Base-by-base conservation (phyloP, 305 asterid species). In the Ilex paraguariensis region DNA sequence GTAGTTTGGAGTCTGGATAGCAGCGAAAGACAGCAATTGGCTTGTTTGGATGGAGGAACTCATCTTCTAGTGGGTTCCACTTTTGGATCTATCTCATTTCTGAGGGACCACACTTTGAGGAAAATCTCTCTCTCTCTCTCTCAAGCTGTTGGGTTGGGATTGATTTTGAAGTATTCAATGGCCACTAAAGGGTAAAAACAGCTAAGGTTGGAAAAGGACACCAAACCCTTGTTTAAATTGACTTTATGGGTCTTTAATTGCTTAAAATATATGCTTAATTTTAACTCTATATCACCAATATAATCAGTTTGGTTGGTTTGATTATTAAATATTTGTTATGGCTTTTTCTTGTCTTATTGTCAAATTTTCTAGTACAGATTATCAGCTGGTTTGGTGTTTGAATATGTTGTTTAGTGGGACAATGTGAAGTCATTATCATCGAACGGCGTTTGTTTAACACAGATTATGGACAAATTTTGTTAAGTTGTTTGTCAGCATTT, bases 201-300 rank as follows among this genome's bases (percentile, higher is more conserved):
- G 81, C 78, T 73, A 78, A 75, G 79, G 36, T 60, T 62, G 36
- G 81, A 81, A 68, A 72, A 60, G 16, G 81, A 75, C 77, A 57
- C 39, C 40, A 75, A 72, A 66, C 57, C 51, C 42, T 15, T 31
- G 50, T 70, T 73, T 63, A 66, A 31, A 59, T 72, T 73, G 74
- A 71, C 77, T 71, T 76, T 67, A 11, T 49, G 42, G 42, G 3
- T 5, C 53, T 49, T 21, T 21, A 21, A 21, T 21, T 49, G 3
- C 16, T 49, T 3, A 11, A 5, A 49, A 49, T 49, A 49, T 11
- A 49, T 49, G 16, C 16, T 49, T 49, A 49, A 4, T 49, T 49
- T 49, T 49, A 45, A 45, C 13, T 49, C 4, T 49, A 49, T 45
- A 36, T 36, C 42, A 36, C 42, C 6, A 36, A 36, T 4, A 8